Evolutionary conservation across 2,329 filamentous ascomycete species (phyloP).

Genomic region (Pestalotiopsis sp.): DNA sequence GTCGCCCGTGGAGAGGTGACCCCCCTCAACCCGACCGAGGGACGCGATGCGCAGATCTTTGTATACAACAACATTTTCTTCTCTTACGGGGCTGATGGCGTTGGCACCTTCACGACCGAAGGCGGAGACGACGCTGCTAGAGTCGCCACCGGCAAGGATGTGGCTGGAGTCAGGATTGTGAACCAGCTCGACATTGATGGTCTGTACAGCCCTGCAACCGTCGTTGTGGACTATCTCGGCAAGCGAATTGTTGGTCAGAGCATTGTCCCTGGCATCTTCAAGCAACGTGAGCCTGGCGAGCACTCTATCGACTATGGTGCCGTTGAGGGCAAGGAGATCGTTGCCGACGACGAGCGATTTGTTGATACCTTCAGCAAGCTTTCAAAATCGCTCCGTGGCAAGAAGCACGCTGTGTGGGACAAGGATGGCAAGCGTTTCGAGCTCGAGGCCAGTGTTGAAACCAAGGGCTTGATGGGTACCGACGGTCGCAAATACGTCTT

Average conservation of each 20-base stretch:
- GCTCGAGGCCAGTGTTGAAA: slow-evolving; percentile 93
- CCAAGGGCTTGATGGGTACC: slow-evolving; percentile 94
- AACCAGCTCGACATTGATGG: slow-evolving; percentile 97
- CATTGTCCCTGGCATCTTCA: slow-evolving; percentile 98
- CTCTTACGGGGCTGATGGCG: slow-evolving; percentile 95
- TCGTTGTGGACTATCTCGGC: slow-evolving; percentile 94
- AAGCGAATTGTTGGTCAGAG: slow-evolving; percentile 97
- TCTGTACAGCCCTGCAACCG: slow-evolving; percentile 91
- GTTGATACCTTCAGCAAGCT: slow-evolving; percentile 82
- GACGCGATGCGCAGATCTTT: slow-evolving; percentile 91
- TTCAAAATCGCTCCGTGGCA: slow-evolving; percentile 86
- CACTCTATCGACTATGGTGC: slow-evolving; percentile 99
- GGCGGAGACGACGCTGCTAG: slow-evolving; percentile 95
- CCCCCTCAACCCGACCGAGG: slow-evolving; percentile 92
- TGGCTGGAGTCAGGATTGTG: slow-evolving; percentile 88
- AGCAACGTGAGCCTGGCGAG: slow-evolving; percentile 94
- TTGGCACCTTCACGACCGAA: slow-evolving; percentile 94
- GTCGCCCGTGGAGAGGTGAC: slow-evolving; percentile 92
- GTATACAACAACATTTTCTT: slow-evolving; percentile 99
- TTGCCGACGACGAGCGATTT: slow-evolving; percentile 88
- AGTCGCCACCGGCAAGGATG: slow-evolving; percentile 95
- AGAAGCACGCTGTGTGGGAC: slow-evolving; percentile 96
- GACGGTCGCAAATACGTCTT: slow-evolving; percentile 98
- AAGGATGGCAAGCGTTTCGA: slow-evolving; percentile 90
- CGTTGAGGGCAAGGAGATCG: slow-evolving; percentile 93